phyloP scores from a whole-genome alignment of 2,329 filamentous ascomycete genomes.

The Macroventuria anomochaeta region DNA sequence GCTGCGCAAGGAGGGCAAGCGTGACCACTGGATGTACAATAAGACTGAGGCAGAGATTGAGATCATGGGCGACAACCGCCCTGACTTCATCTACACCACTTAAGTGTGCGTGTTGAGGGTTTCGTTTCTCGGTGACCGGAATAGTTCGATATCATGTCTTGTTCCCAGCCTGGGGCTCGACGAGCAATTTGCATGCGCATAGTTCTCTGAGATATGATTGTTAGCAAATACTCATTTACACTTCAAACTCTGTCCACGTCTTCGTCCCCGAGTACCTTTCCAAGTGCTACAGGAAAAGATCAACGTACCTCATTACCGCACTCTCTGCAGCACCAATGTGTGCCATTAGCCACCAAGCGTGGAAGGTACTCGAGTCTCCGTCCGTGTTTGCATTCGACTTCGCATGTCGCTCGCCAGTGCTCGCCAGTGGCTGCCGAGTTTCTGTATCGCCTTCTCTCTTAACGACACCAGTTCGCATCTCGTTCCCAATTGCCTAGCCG shows the following conservation, averaged over 20 bases:
- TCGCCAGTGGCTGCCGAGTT: no score
- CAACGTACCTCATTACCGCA: no score
- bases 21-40: slow-evolving; percentile 71
- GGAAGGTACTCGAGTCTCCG: no score
- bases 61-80: slow-evolving; percentile 69
- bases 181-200: neutral
- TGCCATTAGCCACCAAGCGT: no score
- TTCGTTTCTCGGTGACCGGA: neutral
- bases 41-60: slow-evolving; percentile 69
- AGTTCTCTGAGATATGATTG: slow-evolving; percentile 4
- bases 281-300: no score
- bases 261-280: no score
- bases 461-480: no score
- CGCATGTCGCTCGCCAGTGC: no score
- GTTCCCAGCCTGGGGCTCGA: neutral
- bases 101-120: slow-evolving; percentile 37
- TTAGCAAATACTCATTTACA: slow-evolving; percentile 4
- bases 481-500: no score
- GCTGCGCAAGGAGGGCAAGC: slow-evolving; percentile 67
- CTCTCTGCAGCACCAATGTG: no score
- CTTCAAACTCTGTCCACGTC: neutral
- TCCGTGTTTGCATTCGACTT: no score
- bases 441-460: no score
- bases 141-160: neutral
- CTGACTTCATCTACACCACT: slow-evolving; percentile 74